Base-by-base conservation (phyloP, 495 filamentous ascomycete genomes). In the Apodospora peruviana region DNA sequence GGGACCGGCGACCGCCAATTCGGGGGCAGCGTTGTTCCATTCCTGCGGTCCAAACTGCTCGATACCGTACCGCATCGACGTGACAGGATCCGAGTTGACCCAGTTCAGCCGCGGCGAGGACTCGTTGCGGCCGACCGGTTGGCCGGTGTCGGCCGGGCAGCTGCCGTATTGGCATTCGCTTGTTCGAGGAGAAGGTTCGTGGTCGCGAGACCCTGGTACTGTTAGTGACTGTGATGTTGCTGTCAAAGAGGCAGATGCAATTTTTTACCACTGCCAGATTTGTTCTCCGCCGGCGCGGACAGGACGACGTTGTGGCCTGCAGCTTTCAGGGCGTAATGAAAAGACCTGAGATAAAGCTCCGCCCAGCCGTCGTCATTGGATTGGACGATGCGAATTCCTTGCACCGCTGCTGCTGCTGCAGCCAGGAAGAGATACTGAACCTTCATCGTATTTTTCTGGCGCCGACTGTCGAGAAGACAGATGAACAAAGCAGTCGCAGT, bases 341-440 rank as follows among this genome's bases (percentile, higher is more conserved):
- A 65, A 1, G 68, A 63, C 14, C 84, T 74, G 25, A 82, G 70
- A 52, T 87, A 86, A 14, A 72, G 74, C 56, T 85, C 83, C 3
- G 82, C 84, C 83, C 83, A 87, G 18, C 84, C 83, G 65, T 87
- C 84, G 52, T 86, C 84, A 55, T 87, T 86, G 42, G 77, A 79
- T 22, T 80, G 80, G 41, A 87, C 61, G 53, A 85, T 78, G 49
- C 81, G 82, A n/a, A 62, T 40, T 16, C 8, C 39, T 18, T 40
- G 39, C 2, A 18, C 39, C 7, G 8, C 7, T 32, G 27, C 27
- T n/a, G n/a, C n/a, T n/a, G n/a, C n/a, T n/a, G n/a, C n/a, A n/a
- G n/a, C n/a, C n/a, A n/a, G n/a, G n/a, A n/a, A n/a, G n/a, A n/a
- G n/a, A n/a, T n/a, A n/a, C n/a, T n/a, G n/a, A n/a, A n/a, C n/a